phyloP scores from a whole-genome alignment of 176 grass and related monocot genomes.

The Miscanthus lutarioriparius region DNA sequence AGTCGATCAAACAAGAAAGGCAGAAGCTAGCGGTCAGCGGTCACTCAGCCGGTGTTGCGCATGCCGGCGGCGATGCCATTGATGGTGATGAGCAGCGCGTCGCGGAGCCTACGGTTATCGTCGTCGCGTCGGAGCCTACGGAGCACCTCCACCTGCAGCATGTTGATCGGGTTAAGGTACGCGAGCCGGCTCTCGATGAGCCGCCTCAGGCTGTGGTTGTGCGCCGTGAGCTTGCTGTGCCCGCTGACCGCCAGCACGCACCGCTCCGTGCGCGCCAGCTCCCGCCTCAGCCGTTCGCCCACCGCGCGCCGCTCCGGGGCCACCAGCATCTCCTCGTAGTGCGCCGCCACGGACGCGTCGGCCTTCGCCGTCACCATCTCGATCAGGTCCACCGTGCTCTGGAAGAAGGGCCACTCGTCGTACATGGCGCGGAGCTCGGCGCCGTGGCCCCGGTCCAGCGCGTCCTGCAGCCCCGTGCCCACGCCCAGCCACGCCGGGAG shows the following conservation, averaged over 20 bases:
- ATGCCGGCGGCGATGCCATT: constrained; percentile 94
- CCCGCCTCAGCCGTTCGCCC: constrained; percentile 41
- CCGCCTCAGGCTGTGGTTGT: constrained; percentile 64
- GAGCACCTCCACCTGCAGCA: constrained; percentile 90
- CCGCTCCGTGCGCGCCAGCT: constrained; percentile 54
- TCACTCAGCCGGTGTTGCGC: constrained; percentile 77
- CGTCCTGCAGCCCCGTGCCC: constrained; percentile 63
- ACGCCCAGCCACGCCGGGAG: constrained; percentile 88
- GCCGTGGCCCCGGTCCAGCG: constrained; percentile 58
- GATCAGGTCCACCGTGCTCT: constrained; percentile 84
- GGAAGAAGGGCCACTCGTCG: constrained; percentile 90
- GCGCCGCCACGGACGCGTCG: constrained; percentile 62
- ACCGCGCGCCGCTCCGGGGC: constrained; percentile 26
- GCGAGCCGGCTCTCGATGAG: constrained; percentile 80
- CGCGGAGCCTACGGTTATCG: constrained; percentile 70
- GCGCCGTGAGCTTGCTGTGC: constrained; percentile 69
- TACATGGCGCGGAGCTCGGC: constrained; percentile 76
- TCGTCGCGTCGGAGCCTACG: constrained; percentile 60
- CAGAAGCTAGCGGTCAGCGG: not conserved
- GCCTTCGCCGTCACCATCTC: constrained; percentile 96
- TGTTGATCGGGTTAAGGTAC: constrained; percentile 83
- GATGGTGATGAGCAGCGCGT: constrained; percentile 86
- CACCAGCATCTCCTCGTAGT: constrained; percentile 81
- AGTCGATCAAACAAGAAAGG: not conserved
- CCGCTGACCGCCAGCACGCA: constrained; percentile 75